Evolutionary conservation across 768 basidiomycete genomes (phyloP).

Genomic region (Collybia sordida): DNA sequence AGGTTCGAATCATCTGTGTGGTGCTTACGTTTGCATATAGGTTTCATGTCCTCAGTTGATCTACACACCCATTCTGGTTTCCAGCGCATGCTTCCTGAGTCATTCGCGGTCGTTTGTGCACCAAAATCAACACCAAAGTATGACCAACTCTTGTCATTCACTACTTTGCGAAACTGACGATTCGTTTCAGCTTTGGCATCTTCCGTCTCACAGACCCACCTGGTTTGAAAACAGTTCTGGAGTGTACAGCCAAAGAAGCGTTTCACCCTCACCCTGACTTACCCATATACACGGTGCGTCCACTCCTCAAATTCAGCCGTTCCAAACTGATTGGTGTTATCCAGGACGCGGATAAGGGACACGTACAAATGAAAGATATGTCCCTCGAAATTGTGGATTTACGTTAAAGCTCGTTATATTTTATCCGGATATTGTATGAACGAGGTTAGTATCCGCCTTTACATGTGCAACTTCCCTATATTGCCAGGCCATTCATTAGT

Average conservation of each 20-base stretch:
- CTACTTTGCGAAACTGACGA: not conserved
- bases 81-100: conserved; percentile 88
- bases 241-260: conserved; percentile 68
- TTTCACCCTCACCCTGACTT: conserved; percentile 86
- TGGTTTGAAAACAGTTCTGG: conserved; percentile 69
- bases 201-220: conserved; percentile 90
- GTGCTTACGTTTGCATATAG: conserved; percentile 27
- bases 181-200: conserved; percentile 66
- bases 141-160: conserved; percentile 15
- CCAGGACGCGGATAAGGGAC: conserved; percentile 83
- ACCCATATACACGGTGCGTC: conserved; percentile 83
- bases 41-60: conserved; percentile 95
- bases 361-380: conserved; percentile 75
- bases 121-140: conserved; percentile 77
- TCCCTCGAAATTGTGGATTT: conserved; percentile 84
- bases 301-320: not conserved
- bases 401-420: conserved; percentile 29
- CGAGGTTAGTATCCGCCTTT: too few relatives aligned
- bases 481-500: too few relatives aligned
- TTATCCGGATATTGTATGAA: too few relatives aligned
- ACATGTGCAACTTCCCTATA: too few relatives aligned
- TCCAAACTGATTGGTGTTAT: conserved; percentile 4
- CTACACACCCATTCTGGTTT: conserved; percentile 90
- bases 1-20: not conserved
- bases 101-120: conserved; percentile 90